Conservation (phyloP, 2,329 filamentous ascomycete genomes). For the Cryphonectria carpinicola region DNA sequence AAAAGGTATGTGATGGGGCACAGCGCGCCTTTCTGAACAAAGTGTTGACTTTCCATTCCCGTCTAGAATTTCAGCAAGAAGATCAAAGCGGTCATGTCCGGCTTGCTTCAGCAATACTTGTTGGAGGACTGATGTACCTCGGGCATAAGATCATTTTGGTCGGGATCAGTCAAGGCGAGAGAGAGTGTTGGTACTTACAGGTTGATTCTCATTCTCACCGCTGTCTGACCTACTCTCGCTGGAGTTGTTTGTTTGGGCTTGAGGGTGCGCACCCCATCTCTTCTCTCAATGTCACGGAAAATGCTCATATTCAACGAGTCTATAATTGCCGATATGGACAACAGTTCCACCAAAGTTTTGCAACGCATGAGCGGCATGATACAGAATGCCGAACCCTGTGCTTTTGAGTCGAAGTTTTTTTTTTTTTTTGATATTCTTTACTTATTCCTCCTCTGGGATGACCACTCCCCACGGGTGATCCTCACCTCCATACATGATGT, state of each 20-base stretch:
- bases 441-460: conserved; percentile 58
- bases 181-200: too few species aligned
- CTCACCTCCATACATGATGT: conserved; percentile 76
- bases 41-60: conserved; percentile 2
- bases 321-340: neutral
- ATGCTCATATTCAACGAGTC: neutral
- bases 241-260: neutral
- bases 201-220: neutral
- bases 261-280: neutral
- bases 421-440: neutral
- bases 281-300: neutral
- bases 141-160: neutral
- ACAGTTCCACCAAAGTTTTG: neutral
- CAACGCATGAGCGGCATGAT: neutral
- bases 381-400: conserved; percentile 14
- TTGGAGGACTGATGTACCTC: conserved; percentile 22
- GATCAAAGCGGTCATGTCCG: conserved; percentile 24
- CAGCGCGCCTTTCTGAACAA: neutral
- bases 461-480: conserved; percentile 72
- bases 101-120: conserved; percentile 27
- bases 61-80: conserved; percentile 23
- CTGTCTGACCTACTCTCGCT: neutral
- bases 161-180: neutral
- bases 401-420: neutral
- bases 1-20: conserved; percentile 17